phyloP scores from a whole-genome alignment of 768 basidiomycete genomes.

The Peribolospora baueri region DNA sequence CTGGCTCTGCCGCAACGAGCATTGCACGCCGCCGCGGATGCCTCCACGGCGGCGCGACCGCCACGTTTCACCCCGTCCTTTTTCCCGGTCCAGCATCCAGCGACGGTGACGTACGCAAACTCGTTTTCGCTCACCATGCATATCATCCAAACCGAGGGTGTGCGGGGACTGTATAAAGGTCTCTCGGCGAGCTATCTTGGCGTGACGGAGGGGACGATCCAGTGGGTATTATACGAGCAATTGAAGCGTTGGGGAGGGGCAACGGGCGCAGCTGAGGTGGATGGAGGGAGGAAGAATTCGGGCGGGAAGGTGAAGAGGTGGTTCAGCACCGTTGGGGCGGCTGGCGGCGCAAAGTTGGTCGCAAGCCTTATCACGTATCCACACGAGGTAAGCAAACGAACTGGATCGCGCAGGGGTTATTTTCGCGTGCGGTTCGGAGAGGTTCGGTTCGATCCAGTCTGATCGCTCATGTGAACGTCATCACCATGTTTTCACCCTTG shows the following conservation, averaged over 20 bases:
- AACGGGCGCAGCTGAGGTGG: slow-evolving; percentile 22
- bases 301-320: slow-evolving; percentile 33
- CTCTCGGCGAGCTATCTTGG: slow-evolving; percentile 84
- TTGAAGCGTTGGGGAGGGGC: slow-evolving; percentile 42
- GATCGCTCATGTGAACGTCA: background rate
- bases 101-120: too few relatives aligned
- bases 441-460: background rate
- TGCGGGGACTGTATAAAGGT: slow-evolving; percentile 80
- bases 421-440: background rate
- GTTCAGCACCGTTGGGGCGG: slow-evolving; percentile 62
- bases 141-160: slow-evolving; percentile 57
- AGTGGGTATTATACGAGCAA: slow-evolving; percentile 90
- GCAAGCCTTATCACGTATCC: slow-evolving; percentile 93
- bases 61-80: slow-evolving; percentile 3
- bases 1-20: slow-evolving; percentile 16
- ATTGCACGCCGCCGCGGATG: slow-evolving; percentile 8
- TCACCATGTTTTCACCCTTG: background rate
- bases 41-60: too few relatives aligned
- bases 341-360: slow-evolving; percentile 77
- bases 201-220: slow-evolving; percentile 84
- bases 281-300: slow-evolving; percentile 26
- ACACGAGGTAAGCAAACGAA: slow-evolving; percentile 42
- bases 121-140: slow-evolving; percentile 28
- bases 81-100: background rate
- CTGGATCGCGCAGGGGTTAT: slow-evolving; percentile 12